Evolutionary conservation across 108 stramenopile genomes (phyloP).

Genomic region (Nannochloropsis gaditana): DNA sequence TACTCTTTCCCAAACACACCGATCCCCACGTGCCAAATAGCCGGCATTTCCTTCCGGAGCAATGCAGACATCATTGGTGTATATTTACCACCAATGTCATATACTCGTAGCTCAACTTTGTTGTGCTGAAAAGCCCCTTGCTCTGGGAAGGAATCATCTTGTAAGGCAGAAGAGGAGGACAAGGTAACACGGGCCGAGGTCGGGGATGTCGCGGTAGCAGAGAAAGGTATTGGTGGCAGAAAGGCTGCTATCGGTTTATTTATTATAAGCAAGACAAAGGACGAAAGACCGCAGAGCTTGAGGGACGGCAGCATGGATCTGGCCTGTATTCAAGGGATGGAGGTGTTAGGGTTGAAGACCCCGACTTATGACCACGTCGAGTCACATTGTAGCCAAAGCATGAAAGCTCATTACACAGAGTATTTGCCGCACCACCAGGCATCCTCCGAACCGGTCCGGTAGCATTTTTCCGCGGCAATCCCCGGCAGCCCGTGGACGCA

Average conservation of each 20-base stretch:
- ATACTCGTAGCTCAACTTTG: neutral
- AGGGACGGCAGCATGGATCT: too few species aligned
- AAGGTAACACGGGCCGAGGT: neutral
- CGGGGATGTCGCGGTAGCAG: neutral
- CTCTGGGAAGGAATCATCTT: neutral
- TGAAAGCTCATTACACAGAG: too few species aligned
- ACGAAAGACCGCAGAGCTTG: neutral
- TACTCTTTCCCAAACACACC: slow-evolving; percentile 19
- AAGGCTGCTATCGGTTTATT: neutral
- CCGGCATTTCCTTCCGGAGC: slow-evolving; percentile 9
- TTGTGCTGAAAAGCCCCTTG: neutral
- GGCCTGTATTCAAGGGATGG: too few species aligned
- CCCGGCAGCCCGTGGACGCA: too few species aligned
- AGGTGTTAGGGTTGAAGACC: too few species aligned
- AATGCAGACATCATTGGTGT: slow-evolving; percentile 14
- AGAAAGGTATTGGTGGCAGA: neutral
- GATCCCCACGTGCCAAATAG: slow-evolving; percentile 12
- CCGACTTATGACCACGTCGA: too few species aligned
- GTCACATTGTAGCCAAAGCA: too few species aligned
- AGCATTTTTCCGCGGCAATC: too few species aligned
- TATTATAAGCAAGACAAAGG: neutral
- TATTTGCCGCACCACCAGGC: too few species aligned
- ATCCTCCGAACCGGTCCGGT: too few species aligned
- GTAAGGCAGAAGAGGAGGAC: neutral
- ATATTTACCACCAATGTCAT: neutral